These are phyloP conservation scores for Corylus heterophylla DNA, from an alignment of 306 rosid species.

Conservation along the genomic window DNA sequence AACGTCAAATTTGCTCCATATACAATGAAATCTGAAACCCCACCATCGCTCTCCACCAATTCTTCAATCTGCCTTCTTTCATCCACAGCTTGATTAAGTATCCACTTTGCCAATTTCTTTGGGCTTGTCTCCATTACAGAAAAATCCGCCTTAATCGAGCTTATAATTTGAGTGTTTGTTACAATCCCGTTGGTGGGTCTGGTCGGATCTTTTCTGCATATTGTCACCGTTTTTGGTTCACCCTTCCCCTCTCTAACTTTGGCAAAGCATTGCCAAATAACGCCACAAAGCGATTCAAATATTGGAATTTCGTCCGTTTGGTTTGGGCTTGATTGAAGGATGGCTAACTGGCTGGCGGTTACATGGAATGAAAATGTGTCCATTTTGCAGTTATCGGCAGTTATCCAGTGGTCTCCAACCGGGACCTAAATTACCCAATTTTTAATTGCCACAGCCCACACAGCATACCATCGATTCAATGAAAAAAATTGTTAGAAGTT, in stretches of 20 bases:
- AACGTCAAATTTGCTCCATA: slow-evolving; percentile 88
- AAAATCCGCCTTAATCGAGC: slow-evolving; percentile 48
- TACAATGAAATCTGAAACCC: slow-evolving; percentile 58
- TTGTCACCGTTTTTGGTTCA: slow-evolving; percentile 55
- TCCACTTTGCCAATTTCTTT: slow-evolving; percentile 47
- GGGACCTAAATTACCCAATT: too few species aligned
- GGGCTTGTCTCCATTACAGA: slow-evolving; percentile 36
- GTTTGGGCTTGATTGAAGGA: slow-evolving; percentile 34
- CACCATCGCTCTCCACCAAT: slow-evolving; percentile 46
- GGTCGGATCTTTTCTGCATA: slow-evolving; percentile 40
- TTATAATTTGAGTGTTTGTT: slow-evolving; percentile 56
- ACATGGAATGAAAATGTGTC: slow-evolving; percentile 59
- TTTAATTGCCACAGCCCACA: too few species aligned
- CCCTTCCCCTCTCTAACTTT: slow-evolving; percentile 38
- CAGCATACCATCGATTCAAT: too few species aligned
- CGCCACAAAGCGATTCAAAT: slow-evolving; percentile 69
- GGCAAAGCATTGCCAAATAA: slow-evolving; percentile 67
- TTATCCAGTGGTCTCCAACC: slow-evolving; percentile 84
- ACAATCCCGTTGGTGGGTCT: slow-evolving; percentile 16
- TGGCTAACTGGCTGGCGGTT: slow-evolving; percentile 44
- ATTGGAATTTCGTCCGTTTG: slow-evolving; percentile 36
- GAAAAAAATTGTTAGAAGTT: too few species aligned
- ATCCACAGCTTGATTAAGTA: slow-evolving; percentile 38
- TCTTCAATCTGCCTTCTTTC: slow-evolving; percentile 49
- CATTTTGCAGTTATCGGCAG: slow-evolving; percentile 58